These are phyloP conservation scores for Mortierella polycephala DNA, from an alignment of 371 early-diverging fungal species.

Conservation along the genomic window DNA sequence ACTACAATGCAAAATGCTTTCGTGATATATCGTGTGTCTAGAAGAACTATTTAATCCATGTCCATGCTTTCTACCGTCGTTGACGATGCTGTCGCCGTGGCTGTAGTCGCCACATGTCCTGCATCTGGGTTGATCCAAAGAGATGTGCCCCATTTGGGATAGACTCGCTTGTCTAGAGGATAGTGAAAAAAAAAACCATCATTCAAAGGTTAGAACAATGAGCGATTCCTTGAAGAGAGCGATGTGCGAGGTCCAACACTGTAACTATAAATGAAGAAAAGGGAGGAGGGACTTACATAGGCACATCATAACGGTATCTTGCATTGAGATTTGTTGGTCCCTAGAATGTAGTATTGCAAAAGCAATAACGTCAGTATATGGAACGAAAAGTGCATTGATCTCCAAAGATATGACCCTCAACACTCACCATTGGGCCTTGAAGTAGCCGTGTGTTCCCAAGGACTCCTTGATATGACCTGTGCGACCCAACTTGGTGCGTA, in stretches of 20 bases:
- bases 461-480: conserved; percentile 93
- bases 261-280: background rate
- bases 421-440: conserved; percentile 78
- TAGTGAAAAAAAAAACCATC: background rate
- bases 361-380: background rate
- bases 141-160: conserved; percentile 88
- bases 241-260: background rate
- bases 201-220: conserved; percentile 1
- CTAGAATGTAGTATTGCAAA: conserved; percentile 1
- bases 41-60: conserved; percentile 33
- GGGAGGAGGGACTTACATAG: conserved; percentile 62
- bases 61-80: conserved; percentile 28
- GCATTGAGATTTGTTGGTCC: conserved; percentile 89
- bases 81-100: conserved; percentile 5
- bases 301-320: conserved; percentile 94
- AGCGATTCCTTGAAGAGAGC: background rate
- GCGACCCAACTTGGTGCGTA: conserved; percentile 90
- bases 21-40: conserved; percentile 6
- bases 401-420: background rate
- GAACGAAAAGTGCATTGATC: conserved; percentile 59
- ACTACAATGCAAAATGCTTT: conserved; percentile 15
- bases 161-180: conserved; percentile 85
- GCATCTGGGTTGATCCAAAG: conserved; percentile 59
- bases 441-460: conserved; percentile 97
- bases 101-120: conserved; percentile 21